Evolutionary conservation across 345 rosid species (phyloP).

Genomic region (Nephelium lappaceum): DNA sequence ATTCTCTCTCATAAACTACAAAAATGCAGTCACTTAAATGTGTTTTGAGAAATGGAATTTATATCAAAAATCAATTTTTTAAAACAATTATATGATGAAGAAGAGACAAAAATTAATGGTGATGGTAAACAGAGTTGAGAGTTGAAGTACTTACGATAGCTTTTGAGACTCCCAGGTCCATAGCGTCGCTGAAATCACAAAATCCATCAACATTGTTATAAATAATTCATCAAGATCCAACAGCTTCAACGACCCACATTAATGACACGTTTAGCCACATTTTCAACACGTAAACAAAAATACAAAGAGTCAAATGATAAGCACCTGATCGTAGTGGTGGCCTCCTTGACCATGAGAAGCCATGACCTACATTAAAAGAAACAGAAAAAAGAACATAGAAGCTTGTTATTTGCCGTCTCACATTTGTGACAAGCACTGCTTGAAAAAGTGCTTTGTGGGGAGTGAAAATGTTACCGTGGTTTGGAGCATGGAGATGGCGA

Average conservation of each 20-base stretch:
- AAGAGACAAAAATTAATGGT: background rate
- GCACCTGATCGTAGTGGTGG: conserved; percentile 36
- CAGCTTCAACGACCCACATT: background rate
- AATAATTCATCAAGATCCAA: background rate
- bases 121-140: background rate
- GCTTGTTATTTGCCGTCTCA: background rate
- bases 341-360: conserved; percentile 52
- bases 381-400: background rate
- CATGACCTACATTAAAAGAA: conserved; percentile 36
- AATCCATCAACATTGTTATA: background rate
- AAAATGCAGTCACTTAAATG: too few species aligned
- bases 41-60: too few species aligned
- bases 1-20: background rate
- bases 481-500: conserved; percentile 69
- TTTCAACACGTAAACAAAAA: background rate
- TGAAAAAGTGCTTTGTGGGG: background rate
- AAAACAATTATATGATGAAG: too few species aligned
- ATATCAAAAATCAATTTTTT: too few species aligned
- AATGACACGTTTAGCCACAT: background rate
- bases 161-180: conserved; percentile 54
- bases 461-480: conserved; percentile 42
- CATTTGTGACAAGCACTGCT: background rate
- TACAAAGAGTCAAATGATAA: background rate
- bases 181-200: conserved; percentile 32
- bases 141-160: conserved; percentile 41